Conservation (phyloP, 306 rosid genomes). For the Pterocarpus santalinus region DNA sequence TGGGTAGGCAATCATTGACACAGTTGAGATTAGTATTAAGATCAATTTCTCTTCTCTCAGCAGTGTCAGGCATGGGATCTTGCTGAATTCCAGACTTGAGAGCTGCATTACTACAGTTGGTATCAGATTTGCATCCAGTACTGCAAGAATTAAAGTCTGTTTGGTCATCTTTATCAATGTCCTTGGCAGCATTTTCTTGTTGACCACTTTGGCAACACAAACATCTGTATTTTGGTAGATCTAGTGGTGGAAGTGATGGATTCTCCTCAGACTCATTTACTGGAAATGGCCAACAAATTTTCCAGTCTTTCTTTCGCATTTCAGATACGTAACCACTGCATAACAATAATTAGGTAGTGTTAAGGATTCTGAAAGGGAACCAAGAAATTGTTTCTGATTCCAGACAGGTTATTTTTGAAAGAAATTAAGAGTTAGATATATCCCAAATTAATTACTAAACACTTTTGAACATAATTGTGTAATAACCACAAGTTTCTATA, state of each 20-base stretch:
- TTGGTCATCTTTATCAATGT: conserved; percentile 48
- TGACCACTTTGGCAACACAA: conserved; percentile 60
- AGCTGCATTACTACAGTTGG: conserved; percentile 48
- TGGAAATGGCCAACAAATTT: conserved; percentile 85
- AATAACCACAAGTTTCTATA: conserved; percentile 27
- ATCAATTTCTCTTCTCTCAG: conserved; percentile 59
- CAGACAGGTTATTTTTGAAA: neutral
- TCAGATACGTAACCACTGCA: conserved; percentile 93
- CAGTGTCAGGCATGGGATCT: conserved; percentile 54
- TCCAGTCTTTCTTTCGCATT: conserved; percentile 81
- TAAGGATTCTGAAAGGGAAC: conserved; percentile 37
- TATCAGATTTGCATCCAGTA: conserved; percentile 51
- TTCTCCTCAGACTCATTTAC: conserved; percentile 61
- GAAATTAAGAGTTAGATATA: neutral
- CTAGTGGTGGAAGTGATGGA: conserved; percentile 65
- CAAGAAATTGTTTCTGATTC: conserved; percentile 39
- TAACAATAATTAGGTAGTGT: conserved; percentile 44
- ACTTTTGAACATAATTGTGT: neutral
- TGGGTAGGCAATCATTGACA: conserved; percentile 48
- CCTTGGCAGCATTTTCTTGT: conserved; percentile 55
- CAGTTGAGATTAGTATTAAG: conserved; percentile 53
- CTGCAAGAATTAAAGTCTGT: conserved; percentile 36
- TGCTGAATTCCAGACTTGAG: conserved; percentile 54
- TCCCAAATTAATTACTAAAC: conserved; percentile 30
- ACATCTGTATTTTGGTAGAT: conserved; percentile 69